phyloP scores from a whole-genome alignment of 2,329 filamentous ascomycete species.

The Pseudophaeomoniella oleicola region DNA sequence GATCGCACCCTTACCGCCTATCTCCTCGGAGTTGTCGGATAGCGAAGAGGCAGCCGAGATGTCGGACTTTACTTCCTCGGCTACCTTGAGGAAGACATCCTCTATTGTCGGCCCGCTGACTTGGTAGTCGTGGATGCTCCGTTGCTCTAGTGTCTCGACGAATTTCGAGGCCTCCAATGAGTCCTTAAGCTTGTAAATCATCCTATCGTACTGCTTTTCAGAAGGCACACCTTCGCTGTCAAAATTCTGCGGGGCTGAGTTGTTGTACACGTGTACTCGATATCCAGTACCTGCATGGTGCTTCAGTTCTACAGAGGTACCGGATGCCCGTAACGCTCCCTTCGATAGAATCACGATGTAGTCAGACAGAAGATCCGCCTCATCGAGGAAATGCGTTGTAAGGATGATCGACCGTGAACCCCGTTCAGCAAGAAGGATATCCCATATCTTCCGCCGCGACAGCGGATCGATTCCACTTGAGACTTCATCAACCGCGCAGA shows the following conservation, averaged over 20 bases:
- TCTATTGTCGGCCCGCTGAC: constrained; percentile 84
- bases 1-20: constrained; percentile 6
- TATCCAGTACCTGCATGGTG: constrained; percentile 72
- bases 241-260: constrained; percentile 25
- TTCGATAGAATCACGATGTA: constrained; percentile 80
- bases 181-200: constrained; percentile 56
- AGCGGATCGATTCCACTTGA: constrained; percentile 78
- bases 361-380: constrained; percentile 79
- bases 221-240: constrained; percentile 21
- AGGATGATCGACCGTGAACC: constrained; percentile 70
- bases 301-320: constrained; percentile 76
- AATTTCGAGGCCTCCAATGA: constrained; percentile 58
- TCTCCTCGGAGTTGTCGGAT: constrained; percentile 5
- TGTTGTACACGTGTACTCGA: constrained; percentile 58
- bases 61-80: constrained; percentile 52
- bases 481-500: constrained; percentile 87
- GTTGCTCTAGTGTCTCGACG: constrained; percentile 52
- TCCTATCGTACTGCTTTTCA: constrained; percentile 52
- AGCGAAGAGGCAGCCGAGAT: constrained; percentile 4
- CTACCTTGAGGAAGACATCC: constrained; percentile 77
- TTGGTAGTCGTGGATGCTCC: constrained; percentile 60
- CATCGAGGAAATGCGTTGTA: constrained; percentile 88
- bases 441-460: constrained; percentile 81
- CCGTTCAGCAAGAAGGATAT: constrained; percentile 75
- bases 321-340: constrained; percentile 65